Conservation (phyloP, 116 monocot genomes). For the Thalassia testudinum region DNA sequence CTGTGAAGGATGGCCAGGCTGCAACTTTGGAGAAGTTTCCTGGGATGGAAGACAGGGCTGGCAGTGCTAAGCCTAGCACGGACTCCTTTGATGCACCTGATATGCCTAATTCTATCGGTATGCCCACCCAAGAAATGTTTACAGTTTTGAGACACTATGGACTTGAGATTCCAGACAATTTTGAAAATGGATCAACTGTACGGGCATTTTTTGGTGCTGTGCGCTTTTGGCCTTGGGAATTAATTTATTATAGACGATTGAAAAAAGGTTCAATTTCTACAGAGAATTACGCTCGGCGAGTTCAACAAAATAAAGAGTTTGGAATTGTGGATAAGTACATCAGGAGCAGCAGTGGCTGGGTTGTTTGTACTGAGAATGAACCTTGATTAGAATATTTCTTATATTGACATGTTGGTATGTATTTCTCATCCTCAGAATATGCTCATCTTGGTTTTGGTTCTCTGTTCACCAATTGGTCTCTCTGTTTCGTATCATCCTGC, state of each 20-base stretch:
- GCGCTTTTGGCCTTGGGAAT: constrained; percentile 70
- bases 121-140: constrained; percentile 31
- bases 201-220: constrained; percentile 53
- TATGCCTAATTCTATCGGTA: constrained; percentile 10
- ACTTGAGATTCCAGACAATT: constrained; percentile 15
- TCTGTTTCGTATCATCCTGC: no score
- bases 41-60: not conserved
- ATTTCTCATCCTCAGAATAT: no score
- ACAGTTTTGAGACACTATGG: constrained; percentile 42
- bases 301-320: constrained; percentile 62
- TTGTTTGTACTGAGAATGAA: constrained; percentile 5
- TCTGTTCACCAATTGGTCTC: no score
- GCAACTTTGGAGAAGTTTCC: no score
- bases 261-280: constrained; percentile 60
- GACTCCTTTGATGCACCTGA: not conserved
- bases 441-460: no score
- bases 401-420: no score
- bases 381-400: not conserved
- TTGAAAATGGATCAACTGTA: constrained; percentile 13
- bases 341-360: constrained; percentile 67
- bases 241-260: constrained; percentile 43
- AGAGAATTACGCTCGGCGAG: constrained; percentile 62
- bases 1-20: no score
- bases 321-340: constrained; percentile 51
- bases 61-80: not conserved